Evolutionary conservation across 2,329 filamentous ascomycete species (phyloP), one percentile per base, ranked within the genome.

Genomic region (Penicillium rolfsii): DNA sequence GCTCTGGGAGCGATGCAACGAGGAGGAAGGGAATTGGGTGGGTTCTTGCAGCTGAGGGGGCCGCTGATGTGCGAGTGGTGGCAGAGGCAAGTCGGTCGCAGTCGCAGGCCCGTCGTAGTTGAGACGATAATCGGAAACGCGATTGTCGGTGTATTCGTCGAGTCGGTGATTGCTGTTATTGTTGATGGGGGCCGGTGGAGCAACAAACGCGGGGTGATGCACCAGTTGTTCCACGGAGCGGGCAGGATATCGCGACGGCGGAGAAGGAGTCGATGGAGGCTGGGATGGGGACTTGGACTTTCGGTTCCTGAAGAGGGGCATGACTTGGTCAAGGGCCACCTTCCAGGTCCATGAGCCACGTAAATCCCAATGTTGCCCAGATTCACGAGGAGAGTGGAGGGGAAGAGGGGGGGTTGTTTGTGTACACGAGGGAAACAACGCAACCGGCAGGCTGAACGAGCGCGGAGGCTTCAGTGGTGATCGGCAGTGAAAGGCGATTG

Each of bases 221-320:
- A 48, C 53, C 57, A 68, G 67, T 43, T 69, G 59, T 52, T 72
- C 70, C 24, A 57, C 64, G 5, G 68, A 70, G 22, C 65, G 67
- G 45, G 56, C 60, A 54, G 64, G 40, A 58, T 43, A 60, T 19
- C 57, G 63, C 49, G 55, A 52, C 2, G 56, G 30, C 12, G 67
- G 62, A 56, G 50, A 52, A 5, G 56, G 24, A 16, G 65, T 62
- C 36, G 61, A 54, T 53, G 57, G 52, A 43, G 57, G 52, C 46
- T 63, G 57, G 7, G 61, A 55, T 11, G 67, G 61, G 28, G 67
- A 60, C 49, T 67, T 70, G 48, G 60, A 56, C 50, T 61, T 69
- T 60, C 66, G 69, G 56, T 59, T 69, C 61, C 63, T 71, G 58
- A 71, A 70, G 55, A 72, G 58, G 63, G 64, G 69, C 70, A 72